Evolutionary conservation across 306 rosid species (phyloP).

Genomic region (Hippophae gyantsensis): DNA sequence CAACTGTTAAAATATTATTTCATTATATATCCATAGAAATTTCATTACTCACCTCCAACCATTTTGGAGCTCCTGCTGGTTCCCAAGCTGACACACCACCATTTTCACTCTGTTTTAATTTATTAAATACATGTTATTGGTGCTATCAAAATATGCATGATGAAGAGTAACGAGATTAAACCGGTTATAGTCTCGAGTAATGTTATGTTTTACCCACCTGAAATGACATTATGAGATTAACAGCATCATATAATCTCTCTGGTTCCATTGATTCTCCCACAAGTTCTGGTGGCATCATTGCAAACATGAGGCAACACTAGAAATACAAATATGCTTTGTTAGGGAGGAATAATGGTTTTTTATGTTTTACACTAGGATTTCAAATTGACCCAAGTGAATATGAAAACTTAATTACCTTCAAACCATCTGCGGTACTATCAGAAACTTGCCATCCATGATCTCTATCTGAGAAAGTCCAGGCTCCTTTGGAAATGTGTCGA

Average conservation of each 20-base stretch:
- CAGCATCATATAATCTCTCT: conserved; percentile 21
- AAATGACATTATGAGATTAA: conserved; percentile 16
- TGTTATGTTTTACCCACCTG: conserved; percentile 2
- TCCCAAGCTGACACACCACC: conserved; percentile 53
- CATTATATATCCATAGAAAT: not conserved
- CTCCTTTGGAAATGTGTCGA: conserved; percentile 36
- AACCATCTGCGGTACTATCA: conserved; percentile 33
- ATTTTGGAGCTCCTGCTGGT: conserved; percentile 19
- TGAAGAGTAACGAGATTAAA: no score
- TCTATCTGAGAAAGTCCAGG: conserved; percentile 31
- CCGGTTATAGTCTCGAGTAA: no score
- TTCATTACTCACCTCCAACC: conserved; percentile 12
- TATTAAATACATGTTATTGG: no score
- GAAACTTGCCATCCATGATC: conserved; percentile 39
- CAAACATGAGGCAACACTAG: conserved; percentile 15
- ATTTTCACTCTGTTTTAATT: conserved; percentile 33
- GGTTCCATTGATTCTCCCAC: conserved; percentile 20
- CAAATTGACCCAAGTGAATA: not conserved
- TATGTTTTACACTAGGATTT: no score
- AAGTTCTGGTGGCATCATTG: conserved; percentile 2
- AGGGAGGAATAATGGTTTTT: no score
- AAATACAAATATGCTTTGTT: not conserved
- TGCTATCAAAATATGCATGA: no score
- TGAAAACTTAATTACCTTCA: conserved; percentile 11
- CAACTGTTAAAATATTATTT: no score